Evolutionary conservation across 139 green algal genomes (phyloP).

Genomic region (Chlamydomonas urium): DNA sequence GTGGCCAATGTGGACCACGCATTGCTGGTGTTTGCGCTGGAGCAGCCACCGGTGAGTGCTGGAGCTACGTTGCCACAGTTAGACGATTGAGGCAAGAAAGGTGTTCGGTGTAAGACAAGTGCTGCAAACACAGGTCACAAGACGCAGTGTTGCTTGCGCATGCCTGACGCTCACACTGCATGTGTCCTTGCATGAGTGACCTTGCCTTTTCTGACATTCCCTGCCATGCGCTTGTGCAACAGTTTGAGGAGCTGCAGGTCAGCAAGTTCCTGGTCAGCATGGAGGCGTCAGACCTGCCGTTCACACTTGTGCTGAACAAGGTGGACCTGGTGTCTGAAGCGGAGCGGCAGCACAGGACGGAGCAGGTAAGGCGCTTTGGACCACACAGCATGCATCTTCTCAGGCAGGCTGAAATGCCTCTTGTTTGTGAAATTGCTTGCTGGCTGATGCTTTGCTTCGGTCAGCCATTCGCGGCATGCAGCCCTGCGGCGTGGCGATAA

Average conservation of each 20-base stretch:
- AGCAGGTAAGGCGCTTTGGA: constrained; percentile 4
- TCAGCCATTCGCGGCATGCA: too few species aligned
- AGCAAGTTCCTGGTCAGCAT: constrained; percentile 84
- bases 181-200: too few species aligned
- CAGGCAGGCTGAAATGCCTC: too few species aligned
- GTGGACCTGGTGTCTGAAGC: constrained; percentile 25
- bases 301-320: constrained; percentile 94
- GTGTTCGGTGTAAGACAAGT: too few species aligned
- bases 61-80: too few species aligned
- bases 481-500: too few species aligned
- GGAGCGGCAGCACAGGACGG: constrained; percentile 1
- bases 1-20: constrained; percentile 93
- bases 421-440: not conserved
- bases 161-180: too few species aligned
- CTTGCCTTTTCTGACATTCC: too few species aligned
- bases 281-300: constrained; percentile 69
- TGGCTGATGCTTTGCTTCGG: not conserved
- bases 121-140: too few species aligned
- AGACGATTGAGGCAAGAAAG: too few species aligned
- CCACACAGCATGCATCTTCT: constrained; percentile 1
- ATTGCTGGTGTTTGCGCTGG: constrained; percentile 83
- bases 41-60: constrained; percentile 52
- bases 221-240: too few species aligned
- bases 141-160: too few species aligned
- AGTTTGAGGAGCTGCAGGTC: constrained; percentile 74